These are phyloP conservation scores for Trapa bicornis DNA, from an alignment of 345 rosid species.

Conservation along the genomic window DNA sequence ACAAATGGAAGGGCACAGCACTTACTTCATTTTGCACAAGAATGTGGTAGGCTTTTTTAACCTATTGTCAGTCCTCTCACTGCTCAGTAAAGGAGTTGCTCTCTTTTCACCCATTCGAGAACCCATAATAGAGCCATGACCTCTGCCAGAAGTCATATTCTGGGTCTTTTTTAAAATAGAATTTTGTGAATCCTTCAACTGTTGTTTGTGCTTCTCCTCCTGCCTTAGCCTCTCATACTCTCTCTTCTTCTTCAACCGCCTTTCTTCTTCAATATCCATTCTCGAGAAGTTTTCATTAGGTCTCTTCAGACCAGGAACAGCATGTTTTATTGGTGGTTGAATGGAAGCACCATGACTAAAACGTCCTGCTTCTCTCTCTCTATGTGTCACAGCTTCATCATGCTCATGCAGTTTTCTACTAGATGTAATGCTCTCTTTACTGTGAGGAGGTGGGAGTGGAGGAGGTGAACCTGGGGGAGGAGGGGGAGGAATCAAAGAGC, in stretches of 20 bases:
- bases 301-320: conserved; percentile 32
- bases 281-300: conserved; percentile 34
- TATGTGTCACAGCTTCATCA: conserved; percentile 18
- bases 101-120: conserved; percentile 74
- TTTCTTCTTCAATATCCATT: conserved; percentile 85
- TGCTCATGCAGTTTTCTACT: conserved; percentile 26
- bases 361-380: conserved; percentile 38
- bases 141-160: conserved; percentile 42
- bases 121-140: conserved; percentile 60
- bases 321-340: conserved; percentile 33
- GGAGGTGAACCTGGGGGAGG: conserved; percentile 94
- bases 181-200: conserved; percentile 49
- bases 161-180: conserved; percentile 43
- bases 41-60: conserved; percentile 98
- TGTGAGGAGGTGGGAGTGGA: conserved; percentile 44
- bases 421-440: conserved; percentile 25
- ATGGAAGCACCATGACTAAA: conserved; percentile 9
- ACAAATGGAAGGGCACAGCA: conserved; percentile 9
- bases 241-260: conserved; percentile 80
- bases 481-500: conserved; percentile 51
- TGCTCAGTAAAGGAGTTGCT: conserved; percentile 50
- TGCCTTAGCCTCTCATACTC: conserved; percentile 81
- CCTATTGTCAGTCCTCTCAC: conserved; percentile 82
- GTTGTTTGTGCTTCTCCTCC: conserved; percentile 57
- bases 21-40: conserved; percentile 96